Conservation (phyloP, 306 rosid genomes). For the Prunus mira region DNA sequence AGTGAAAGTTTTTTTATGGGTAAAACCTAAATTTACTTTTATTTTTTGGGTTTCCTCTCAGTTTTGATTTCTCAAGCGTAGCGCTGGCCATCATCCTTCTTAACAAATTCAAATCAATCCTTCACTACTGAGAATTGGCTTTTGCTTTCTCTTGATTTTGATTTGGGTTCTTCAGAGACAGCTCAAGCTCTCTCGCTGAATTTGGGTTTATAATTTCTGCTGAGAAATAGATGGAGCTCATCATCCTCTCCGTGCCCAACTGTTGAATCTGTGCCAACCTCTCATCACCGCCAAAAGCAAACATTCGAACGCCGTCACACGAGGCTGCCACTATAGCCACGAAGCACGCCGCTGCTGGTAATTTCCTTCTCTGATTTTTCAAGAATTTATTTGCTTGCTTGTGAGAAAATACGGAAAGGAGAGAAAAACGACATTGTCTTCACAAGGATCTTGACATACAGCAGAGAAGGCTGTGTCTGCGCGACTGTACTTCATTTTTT, state of each 20-base stretch:
- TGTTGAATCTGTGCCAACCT: background rate
- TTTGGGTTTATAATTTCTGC: background rate
- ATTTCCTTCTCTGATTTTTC: background rate
- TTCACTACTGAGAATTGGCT: too few species aligned
- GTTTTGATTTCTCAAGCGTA: too few species aligned
- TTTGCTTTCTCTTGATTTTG: background rate
- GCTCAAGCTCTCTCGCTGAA: background rate
- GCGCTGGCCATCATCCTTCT: too few species aligned
- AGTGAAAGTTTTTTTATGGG: too few species aligned
- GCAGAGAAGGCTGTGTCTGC: constrained; percentile 3
- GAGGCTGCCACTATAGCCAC: background rate
- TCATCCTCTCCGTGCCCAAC: background rate
- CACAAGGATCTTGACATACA: background rate
- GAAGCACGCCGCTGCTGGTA: background rate
- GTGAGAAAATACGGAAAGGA: too few species aligned
- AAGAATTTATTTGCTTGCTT: background rate
- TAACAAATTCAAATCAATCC: too few species aligned
- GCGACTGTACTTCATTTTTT: too few species aligned
- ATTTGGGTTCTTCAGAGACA: background rate
- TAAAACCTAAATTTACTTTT: too few species aligned
- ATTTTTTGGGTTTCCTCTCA: too few species aligned
- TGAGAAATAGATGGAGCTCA: background rate
- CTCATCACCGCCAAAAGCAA: background rate
- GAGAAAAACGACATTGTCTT: constrained; percentile 9
- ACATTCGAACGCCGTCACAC: background rate